Percentiles rank a stretch among this genome's conserved stretches.
Evolutionary conservation across 495 filamentous ascomycete species (phyloP).

Genomic region (Aspergillus saccharolyticus): DNA sequence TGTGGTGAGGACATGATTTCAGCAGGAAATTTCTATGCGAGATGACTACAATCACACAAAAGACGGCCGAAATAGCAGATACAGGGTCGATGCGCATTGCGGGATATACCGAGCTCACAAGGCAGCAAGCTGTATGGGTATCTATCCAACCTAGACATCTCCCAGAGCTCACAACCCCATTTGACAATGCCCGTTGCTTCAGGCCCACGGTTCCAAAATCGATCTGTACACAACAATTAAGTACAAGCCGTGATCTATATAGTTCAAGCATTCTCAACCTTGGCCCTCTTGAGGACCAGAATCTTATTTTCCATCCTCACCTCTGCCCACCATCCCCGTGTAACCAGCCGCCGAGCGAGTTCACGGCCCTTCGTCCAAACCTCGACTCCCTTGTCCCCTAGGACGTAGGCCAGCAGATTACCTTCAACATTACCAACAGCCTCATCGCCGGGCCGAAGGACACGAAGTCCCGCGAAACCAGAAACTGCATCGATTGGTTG

Average conservation of each 20-base stretch:
- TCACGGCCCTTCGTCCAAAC: conserved; percentile 24
- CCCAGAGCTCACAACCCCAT: background rate
- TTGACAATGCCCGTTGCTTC: background rate
- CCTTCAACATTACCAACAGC: conserved; percentile 29
- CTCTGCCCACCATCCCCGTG: conserved; percentile 42
- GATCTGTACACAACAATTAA: no score
- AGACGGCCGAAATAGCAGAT: no score
- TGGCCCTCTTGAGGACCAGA: conserved; percentile 27
- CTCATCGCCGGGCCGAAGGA: conserved; percentile 52
- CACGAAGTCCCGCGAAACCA: conserved; percentile 64
- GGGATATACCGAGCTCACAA: no score
- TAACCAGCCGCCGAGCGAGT: conserved; percentile 17
- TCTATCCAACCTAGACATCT: no score
- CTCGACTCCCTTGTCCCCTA: conserved; percentile 18
- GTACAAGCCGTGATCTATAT: background rate
- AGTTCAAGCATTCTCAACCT: background rate
- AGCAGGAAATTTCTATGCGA: no score
- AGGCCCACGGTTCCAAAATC: background rate
- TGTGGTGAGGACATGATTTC: no score
- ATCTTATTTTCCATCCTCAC: conserved; percentile 38
- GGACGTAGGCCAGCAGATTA: conserved; percentile 22
- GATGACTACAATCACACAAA: no score
- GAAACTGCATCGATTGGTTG: conserved; percentile 61
- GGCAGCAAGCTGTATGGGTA: no score
- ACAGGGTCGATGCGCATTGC: no score